Evolutionary conservation across 371 early-diverging fungal genomes (phyloP), one percentile per base, ranked within the genome.

Genomic region (Syncephalastrum sp.): DNA sequence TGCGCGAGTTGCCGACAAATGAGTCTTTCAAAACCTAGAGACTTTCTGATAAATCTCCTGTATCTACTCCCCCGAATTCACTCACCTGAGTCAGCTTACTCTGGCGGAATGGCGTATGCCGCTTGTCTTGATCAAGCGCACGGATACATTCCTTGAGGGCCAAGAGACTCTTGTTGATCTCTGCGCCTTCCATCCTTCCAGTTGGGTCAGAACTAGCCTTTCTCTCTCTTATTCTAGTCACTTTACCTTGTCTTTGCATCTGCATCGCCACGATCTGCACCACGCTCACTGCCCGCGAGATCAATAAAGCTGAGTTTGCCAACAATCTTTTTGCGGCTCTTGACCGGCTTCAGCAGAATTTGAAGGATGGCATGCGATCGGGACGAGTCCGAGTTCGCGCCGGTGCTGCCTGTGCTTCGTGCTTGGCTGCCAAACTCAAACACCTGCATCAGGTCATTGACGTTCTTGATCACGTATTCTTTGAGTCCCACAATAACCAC

Each of bases 71-170:
- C 10, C 2, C 6, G 10, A 21, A 21, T 46, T 16, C 6, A 17
- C 52, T 50, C 50, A 86, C 88, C 81, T 96, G 96, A 2, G 99
- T 99, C 45, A 99, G 72, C 77, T 98, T 99, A 66, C 92, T 92
- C 70, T 98, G 97, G 33, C 99, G 82, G 82, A 98, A 99, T 2
- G 98, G 98, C 16, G 94, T 91, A 68, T 98, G 97, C 54, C 84
- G 86, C 56, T 91, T 92, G 55, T 90, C 93, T 70, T 93, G 89
- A 65, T 97, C 98, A 47, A 98, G 74, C 2, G 98, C 97, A 53
- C 98, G 88, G 59, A 99, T 98, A 67, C 98, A 98, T 67, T 98
- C 99, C 67, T 98, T 98, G 50, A 99, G 75, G 0, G 96, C 98
- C 51, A 99, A 73, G 56, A 99, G 79, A 63, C 94, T 93, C 81